Evolutionary conservation across 148 eudicot genomes (phyloP), one percentile per base, ranked within the genome.

Genomic region (Dianthus caryophyllus): DNA sequence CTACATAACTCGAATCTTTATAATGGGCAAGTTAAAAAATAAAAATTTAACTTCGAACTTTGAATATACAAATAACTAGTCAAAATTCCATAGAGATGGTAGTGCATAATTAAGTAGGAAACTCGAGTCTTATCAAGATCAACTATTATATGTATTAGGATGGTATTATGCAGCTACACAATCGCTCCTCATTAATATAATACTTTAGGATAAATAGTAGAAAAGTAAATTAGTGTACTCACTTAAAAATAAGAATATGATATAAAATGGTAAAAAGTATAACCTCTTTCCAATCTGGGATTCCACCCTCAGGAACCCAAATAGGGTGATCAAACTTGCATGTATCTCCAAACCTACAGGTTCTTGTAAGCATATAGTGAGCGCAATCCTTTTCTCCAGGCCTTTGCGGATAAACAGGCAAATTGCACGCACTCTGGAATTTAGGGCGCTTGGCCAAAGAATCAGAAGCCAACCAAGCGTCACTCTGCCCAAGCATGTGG

Each of bases 241-340:
- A 29, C 18, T 29, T 9, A 25, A n/a, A 38, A n/a, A 43, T 41
- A 63, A 43, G 18, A 63, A 63, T 29, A 30, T 24, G 29, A 72
- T 56, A 69, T 56, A 56, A 62, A 71, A 72, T 54, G 78, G 83
- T 73, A 77, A 76, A 71, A 76, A 84, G 69, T 31, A 70, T 90
- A 96, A 94, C 99, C 99, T 94, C 96, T 86, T 94, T 90, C 97
- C 97, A 90, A 84, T 90, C 93, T 64, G 99, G 96, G 77, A 94
- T 90, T 75, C 99, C 99, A 79, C 99, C 97, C 59, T 78, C 89
- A 73, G 97, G 96, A 86, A 90, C 99, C 99, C 97, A 90, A 81
- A 90, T 74, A 78, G 99, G 97, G 85, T 94, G 99, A 85, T 94
- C 99, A 85, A 90, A 94, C 84, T 76, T 94, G 99, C 99, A 94